Evolutionary conservation across 768 basidiomycete genomes (phyloP).

Genomic region (Leccinum ochraceum): DNA sequence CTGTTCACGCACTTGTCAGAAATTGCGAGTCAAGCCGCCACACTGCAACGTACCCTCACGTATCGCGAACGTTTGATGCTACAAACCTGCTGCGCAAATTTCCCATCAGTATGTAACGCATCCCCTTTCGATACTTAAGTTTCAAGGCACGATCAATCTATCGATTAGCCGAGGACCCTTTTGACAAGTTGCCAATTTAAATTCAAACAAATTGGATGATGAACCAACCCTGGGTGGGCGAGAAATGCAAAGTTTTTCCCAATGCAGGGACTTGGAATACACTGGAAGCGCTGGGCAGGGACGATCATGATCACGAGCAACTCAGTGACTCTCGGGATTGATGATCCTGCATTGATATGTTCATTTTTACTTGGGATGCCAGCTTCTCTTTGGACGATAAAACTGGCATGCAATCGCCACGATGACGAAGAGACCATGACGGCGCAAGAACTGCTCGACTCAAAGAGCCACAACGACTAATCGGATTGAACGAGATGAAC

Average conservation of each 20-base stretch:
- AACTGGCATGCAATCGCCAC: constrained; percentile 16
- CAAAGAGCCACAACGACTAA: neutral
- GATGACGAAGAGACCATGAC: constrained; percentile 25
- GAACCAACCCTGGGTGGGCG: constrained; percentile 3
- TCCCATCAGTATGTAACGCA: neutral
- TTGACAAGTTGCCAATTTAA: neutral
- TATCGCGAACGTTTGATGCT: neutral
- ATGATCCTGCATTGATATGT: constrained; percentile 19
- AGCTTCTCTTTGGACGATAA: constrained; percentile 10
- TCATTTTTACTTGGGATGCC: neutral
- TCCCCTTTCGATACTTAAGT: neutral
- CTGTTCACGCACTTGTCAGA: neutral
- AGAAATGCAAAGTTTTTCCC: neutral
- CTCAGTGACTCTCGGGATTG: neutral
- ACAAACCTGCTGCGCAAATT: neutral
- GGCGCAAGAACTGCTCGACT: constrained; percentile 15
- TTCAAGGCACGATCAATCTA: neutral
- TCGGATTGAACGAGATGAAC: neutral
- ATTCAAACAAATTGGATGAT: neutral
- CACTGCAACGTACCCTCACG: neutral
- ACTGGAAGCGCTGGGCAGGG: neutral
- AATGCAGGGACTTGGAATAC: neutral
- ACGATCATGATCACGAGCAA: neutral
- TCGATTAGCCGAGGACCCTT: neutral
- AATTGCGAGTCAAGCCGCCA: neutral